These are phyloP conservation scores for Chalciporus piperatoides DNA, from an alignment of 1,284 basidiomycete species.

Conservation along the genomic window DNA sequence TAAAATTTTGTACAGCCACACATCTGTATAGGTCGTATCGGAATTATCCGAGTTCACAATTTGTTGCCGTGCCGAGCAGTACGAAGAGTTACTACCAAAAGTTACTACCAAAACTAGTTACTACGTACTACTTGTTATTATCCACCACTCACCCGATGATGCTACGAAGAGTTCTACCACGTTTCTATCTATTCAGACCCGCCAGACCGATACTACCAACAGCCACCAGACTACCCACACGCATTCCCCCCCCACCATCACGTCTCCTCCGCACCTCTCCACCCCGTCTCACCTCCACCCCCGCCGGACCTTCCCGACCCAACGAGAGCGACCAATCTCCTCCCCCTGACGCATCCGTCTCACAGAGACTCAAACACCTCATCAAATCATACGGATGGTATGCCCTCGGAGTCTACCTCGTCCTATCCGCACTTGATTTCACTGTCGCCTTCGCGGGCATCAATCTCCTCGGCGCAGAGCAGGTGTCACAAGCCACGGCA, in stretches of 20 bases:
- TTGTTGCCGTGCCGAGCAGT: constrained; percentile 2
- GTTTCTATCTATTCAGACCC: constrained; percentile 29
- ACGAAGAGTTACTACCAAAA: no score
- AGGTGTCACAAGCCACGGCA: constrained; percentile 69
- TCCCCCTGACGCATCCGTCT: constrained; percentile 52
- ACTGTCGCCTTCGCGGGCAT: constrained; percentile 79
- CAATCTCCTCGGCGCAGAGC: constrained; percentile 86
- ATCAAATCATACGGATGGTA: constrained; percentile 93
- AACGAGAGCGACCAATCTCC: constrained; percentile 4
- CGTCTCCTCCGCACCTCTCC: constrained; percentile 51
- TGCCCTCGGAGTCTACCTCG: constrained; percentile 81
- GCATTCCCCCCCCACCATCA: constrained; percentile 23
- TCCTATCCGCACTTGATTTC: constrained; percentile 75
- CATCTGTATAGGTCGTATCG: constrained; percentile 25
- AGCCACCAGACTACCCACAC: constrained; percentile 22
- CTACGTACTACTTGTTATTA: no score
- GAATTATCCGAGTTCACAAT: constrained; percentile 3
- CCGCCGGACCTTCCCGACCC: constrained; percentile 15
- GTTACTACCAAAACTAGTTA: no score
- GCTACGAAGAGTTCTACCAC: constrained; percentile 30
- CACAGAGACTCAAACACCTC: constrained; percentile 78
- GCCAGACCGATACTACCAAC: constrained; percentile 46
- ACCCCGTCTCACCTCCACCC: constrained; percentile 39
- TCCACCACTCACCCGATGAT: constrained; percentile 15
- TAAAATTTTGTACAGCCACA: constrained; percentile 22